Percentiles rank a stretch among this genome's conserved stretches.
These are phyloP conservation scores for Rugonectria rugulosa DNA, from an alignment of 2,329 filamentous ascomycete species.

Conservation along the genomic window DNA sequence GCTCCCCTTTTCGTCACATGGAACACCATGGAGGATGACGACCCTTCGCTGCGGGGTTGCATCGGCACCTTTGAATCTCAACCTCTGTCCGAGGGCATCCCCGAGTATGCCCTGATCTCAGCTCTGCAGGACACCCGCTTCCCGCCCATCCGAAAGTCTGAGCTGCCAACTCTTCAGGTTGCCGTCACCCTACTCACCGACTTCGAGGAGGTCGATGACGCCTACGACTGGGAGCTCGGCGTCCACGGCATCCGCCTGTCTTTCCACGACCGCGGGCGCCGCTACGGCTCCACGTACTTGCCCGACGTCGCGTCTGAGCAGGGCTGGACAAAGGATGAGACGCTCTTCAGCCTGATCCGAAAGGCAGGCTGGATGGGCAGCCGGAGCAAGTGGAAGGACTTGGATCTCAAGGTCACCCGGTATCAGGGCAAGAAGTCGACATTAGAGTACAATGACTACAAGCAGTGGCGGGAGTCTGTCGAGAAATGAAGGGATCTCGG, in stretches of 20 bases:
- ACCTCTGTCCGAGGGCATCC: conserved; percentile 75
- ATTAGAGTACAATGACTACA: conserved; percentile 76
- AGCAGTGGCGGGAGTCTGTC: conserved; percentile 80
- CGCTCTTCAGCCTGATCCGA: conserved; percentile 85
- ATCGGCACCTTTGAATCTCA: conserved; percentile 92
- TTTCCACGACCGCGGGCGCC: conserved; percentile 76
- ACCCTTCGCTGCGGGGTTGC: conserved; percentile 80
- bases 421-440: conserved; percentile 87
- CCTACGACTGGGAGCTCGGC: conserved; percentile 87
- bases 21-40: conserved; percentile 70
- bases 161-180: conserved; percentile 67
- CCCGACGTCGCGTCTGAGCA: conserved; percentile 93
- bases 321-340: conserved; percentile 94
- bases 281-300: conserved; percentile 88
- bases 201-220: conserved; percentile 77
- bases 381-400: conserved; percentile 79
- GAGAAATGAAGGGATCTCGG: conserved; percentile 30
- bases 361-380: conserved; percentile 94
- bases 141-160: conserved; percentile 58
- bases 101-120: conserved; percentile 84
- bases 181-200: conserved; percentile 84
- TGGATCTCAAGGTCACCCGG: conserved; percentile 79
- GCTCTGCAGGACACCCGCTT: conserved; percentile 71
- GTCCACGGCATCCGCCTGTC: conserved; percentile 86
- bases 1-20: conserved; percentile 93